Base-by-base conservation (phyloP, 2,329 filamentous ascomycete species). In the Juglanconis juglandina region DNA sequence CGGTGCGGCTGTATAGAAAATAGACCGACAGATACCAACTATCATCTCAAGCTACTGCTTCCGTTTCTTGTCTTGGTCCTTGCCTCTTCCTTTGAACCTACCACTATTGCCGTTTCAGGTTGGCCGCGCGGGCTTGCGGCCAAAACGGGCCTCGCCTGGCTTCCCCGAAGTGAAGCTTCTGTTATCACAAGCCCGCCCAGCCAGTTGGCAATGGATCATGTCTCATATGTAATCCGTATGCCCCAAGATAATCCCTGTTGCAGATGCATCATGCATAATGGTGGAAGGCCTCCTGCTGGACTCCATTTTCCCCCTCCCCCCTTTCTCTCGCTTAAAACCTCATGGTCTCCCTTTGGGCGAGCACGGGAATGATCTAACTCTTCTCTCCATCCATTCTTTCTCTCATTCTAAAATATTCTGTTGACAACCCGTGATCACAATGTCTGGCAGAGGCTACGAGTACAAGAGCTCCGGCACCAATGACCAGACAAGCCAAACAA, bases 381-480 rank as follows among this genome's bases (percentile, higher is more conserved):
- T 11, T 37, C 4, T n/a, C 33, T 37, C 1, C 14, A 39, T 2
- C 14, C 11, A 14, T 24, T 3, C 10, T 47, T 47, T 17, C n/a
- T 10, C 17, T 4, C 5, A 5, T 17, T n/a, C n/a, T 8, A 17
- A 17, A 39, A 3, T 39, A 39, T 39, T 48, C 37, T 44, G 4
- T 41, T 5, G 39, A 34, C 6, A 11, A 30, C 11, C 46, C 24
- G 30, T 10, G n/a, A 41, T 10, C 46, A 56, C 1, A n/a, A 63
- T 63, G 58, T 63, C 58, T 58, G 61, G 52, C 56, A 60, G 66
- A 34, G 70, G 59, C 48, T 81, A 74, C 72, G 68, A 68, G 1
- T 75, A 76, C 73, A 81, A 79, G 69, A 74, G 75, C 73, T 76
- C 72, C 66, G 87, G 87, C 69, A 86, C 81, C 71, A 89, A 89